Percentiles rank a stretch among this genome's conserved stretches.
Evolutionary conservation across 495 filamentous ascomycete genomes (phyloP).

Genomic region (Podospora pseudocomata): DNA sequence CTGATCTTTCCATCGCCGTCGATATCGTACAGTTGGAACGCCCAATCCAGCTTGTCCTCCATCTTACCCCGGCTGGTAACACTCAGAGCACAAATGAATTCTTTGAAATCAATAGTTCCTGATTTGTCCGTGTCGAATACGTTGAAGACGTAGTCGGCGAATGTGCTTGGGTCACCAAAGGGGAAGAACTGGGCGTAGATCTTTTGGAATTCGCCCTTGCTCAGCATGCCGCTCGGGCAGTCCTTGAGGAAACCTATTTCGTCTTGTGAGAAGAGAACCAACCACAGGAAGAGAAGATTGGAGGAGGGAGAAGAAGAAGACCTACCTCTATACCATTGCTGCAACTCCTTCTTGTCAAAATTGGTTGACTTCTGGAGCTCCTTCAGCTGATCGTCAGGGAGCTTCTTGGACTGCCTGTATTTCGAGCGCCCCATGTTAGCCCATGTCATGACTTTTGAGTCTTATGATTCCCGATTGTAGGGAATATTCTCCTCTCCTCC

Average conservation of each 20-base stretch:
- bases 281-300: background rate
- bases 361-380: slow-evolving; percentile 95
- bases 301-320: slow-evolving; percentile 6
- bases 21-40: slow-evolving; percentile 98
- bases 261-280: background rate
- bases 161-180: slow-evolving; percentile 93
- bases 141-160: slow-evolving; percentile 98
- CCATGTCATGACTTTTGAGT: background rate
- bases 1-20: slow-evolving; percentile 98
- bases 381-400: slow-evolving; percentile 87
- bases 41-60: slow-evolving; percentile 99
- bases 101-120: slow-evolving; percentile 98
- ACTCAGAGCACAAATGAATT: slow-evolving; percentile 97
- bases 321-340: slow-evolving; percentile 99
- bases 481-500: background rate
- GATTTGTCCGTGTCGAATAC: slow-evolving; percentile 97
- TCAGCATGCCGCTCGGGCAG: slow-evolving; percentile 92
- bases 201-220: slow-evolving; percentile 98
- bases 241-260: slow-evolving; percentile 89
- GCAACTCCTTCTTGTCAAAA: slow-evolving; percentile 99
- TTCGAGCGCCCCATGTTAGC: background rate
- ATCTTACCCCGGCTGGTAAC: slow-evolving; percentile 96
- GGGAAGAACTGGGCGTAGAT: slow-evolving; percentile 99
- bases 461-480: background rate
- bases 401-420: slow-evolving; percentile 86